A percentile compares a stretch with the other conserved stretches of the same genome.
These are phyloP conservation scores for Cornus suecica DNA, from an alignment of 148 eudicot species.

Conservation along the genomic window DNA sequence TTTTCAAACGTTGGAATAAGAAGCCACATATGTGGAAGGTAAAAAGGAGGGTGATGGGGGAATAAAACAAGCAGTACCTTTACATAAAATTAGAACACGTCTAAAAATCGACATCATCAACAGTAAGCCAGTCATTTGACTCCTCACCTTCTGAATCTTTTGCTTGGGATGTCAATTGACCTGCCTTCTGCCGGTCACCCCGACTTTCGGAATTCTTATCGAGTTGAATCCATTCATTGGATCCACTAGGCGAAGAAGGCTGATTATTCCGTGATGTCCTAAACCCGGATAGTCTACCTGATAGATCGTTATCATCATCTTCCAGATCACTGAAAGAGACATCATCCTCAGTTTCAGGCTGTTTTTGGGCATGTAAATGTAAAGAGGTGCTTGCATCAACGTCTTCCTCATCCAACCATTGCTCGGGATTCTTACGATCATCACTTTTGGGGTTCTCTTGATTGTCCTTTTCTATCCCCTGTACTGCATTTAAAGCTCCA, in stretches of 20 bases:
- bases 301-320: constrained; percentile 46
- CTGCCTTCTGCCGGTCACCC: constrained; percentile 24
- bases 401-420: constrained; percentile 18
- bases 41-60: background rate
- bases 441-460: background rate
- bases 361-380: constrained; percentile 19
- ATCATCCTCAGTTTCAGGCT: constrained; percentile 45
- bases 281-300: constrained; percentile 22
- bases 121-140: constrained; percentile 64
- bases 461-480: constrained; percentile 15
- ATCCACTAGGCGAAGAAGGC: constrained; percentile 44
- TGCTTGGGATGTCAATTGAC: constrained; percentile 31
- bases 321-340: constrained; percentile 75
- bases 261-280: constrained; percentile 19
- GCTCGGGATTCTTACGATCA: background rate
- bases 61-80: background rate
- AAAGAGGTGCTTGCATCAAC: background rate
- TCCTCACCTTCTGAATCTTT: constrained; percentile 69
- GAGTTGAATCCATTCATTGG: constrained; percentile 57
- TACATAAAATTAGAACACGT: constrained; percentile 5
- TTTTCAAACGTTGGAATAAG: background rate
- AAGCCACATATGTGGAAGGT: background rate
- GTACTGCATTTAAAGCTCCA: constrained; percentile 12
- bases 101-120: constrained; percentile 61
- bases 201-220: constrained; percentile 19